Percentiles rank a stretch among this genome's conserved stretches.
phyloP scores from a whole-genome alignment of 208 protist genomes.

The Kentomonas sorsogonicus region DNA sequence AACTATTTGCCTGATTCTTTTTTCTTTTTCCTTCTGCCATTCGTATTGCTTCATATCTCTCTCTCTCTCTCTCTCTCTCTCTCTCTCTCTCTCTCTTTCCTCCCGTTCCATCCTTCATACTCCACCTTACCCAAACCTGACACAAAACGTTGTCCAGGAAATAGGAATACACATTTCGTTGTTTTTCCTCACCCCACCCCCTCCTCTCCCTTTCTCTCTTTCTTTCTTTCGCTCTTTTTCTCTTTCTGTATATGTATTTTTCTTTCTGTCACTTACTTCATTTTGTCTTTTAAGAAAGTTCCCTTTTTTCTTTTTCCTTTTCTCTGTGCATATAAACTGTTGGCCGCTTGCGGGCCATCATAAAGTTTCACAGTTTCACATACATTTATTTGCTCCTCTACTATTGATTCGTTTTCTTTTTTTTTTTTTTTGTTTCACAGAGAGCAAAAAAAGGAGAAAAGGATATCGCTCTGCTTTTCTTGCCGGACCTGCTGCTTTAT shows the following conservation, averaged over 20 bases:
- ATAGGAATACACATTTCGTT: constrained; percentile 4
- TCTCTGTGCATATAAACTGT: neutral
- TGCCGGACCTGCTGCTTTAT: no score
- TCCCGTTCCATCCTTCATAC: neutral
- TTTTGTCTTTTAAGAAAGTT: constrained; percentile 1
- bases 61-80: neutral
- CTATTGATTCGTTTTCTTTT: no score
- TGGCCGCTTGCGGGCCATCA: no score
- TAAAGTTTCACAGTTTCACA: no score
- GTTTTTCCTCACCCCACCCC: constrained; percentile 1
- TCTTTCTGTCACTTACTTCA: neutral
- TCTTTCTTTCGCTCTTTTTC: constrained; percentile 2
- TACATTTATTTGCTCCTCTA: no score
- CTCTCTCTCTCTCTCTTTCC: constrained; percentile 5
- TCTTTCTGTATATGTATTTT: constrained; percentile 2
- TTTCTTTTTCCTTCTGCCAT: constrained; percentile 13
- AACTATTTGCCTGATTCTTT: constrained; percentile 5
- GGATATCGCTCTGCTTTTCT: no score
- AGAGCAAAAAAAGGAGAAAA: no score
- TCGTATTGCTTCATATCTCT: constrained; percentile 8
- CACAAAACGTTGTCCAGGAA: neutral
- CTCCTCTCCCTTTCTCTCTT: constrained; percentile 1
- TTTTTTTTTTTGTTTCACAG: no score
- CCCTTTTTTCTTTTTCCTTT: constrained; percentile 8
- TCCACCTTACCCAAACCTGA: no score